phyloP scores from a whole-genome alignment of 257 asterid genomes.

The Plantago elongata region DNA sequence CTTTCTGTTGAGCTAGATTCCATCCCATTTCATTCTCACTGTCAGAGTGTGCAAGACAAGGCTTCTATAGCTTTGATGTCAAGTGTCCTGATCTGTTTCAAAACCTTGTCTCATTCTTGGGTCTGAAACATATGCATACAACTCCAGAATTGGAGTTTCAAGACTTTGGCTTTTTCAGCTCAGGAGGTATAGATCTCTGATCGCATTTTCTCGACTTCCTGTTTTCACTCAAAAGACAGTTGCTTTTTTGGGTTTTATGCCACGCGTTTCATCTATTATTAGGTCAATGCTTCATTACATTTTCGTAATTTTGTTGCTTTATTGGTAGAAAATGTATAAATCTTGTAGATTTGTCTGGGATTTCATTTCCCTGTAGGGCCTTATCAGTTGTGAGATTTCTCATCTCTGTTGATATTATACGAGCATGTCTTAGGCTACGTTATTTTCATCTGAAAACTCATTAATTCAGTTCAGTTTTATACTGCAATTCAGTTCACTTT shows the following conservation, averaged over 20 bases:
- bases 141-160: constrained; percentile 19
- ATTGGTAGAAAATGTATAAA: neutral
- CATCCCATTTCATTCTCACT: constrained; percentile 11
- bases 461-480: too few relatives aligned
- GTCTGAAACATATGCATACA: constrained; percentile 13
- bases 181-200: constrained; percentile 30
- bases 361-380: constrained; percentile 19
- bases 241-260: constrained; percentile 8
- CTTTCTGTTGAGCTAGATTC: constrained; percentile 21
- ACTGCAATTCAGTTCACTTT: too few relatives aligned
- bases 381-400: constrained; percentile 4
- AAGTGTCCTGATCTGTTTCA: constrained; percentile 28
- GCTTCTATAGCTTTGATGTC: constrained; percentile 4
- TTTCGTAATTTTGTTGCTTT: constrained; percentile 7
- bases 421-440: too few relatives aligned
- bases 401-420: too few relatives aligned
- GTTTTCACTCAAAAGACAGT: constrained; percentile 16
- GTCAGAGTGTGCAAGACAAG: constrained; percentile 15
- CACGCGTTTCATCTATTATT: neutral
- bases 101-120: constrained; percentile 22
- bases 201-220: constrained; percentile 17
- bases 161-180: neutral
- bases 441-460: too few relatives aligned
- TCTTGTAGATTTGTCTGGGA: constrained; percentile 18
- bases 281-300: constrained; percentile 32